Evolutionary conservation across 2,329 filamentous ascomycete genomes (phyloP).

Genomic region (Tolypocladium tundrense): DNA sequence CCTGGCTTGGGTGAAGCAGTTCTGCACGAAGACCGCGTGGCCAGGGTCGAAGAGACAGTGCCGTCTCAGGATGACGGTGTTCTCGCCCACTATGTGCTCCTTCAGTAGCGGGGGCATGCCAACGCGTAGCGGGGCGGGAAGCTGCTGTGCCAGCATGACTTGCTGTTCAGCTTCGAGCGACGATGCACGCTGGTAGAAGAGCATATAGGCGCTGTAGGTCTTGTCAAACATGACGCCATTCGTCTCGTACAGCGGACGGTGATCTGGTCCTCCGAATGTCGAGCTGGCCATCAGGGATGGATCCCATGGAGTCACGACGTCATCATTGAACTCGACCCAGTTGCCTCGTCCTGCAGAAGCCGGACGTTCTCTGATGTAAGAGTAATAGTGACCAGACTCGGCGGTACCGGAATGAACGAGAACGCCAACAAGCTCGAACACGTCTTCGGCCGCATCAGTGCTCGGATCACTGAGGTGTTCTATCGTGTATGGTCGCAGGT

Average conservation of each 20-base stretch:
- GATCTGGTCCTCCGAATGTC: conserved; percentile 69
- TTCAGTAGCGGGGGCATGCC: conserved; percentile 34
- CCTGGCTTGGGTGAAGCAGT: conserved; percentile 48
- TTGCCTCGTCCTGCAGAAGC: conserved; percentile 32
- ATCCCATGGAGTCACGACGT: conserved; percentile 69
- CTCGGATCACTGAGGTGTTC: conserved; percentile 62
- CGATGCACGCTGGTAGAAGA: conserved; percentile 83
- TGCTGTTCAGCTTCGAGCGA: conserved; percentile 47
- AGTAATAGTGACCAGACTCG: conserved; percentile 95
- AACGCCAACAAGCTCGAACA: conserved; percentile 90
- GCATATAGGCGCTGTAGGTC: conserved; percentile 86
- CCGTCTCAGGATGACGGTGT: conserved; percentile 61
- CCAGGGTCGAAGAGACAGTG: conserved; percentile 71
- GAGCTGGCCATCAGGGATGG: conserved; percentile 59
- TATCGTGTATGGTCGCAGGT: conserved; percentile 87
- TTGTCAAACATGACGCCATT: conserved; percentile 49
- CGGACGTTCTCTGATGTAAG: conserved; percentile 77
- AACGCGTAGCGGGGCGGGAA: conserved; percentile 28
- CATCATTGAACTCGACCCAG: conserved; percentile 95
- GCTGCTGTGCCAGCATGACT: conserved; percentile 22
- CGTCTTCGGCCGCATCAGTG: conserved; percentile 50
- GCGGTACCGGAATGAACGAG: conserved; percentile 89
- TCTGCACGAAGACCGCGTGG: conserved; percentile 57
- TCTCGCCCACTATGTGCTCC: conserved; percentile 59
- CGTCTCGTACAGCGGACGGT: conserved; percentile 34